Evolutionary conservation across 306 rosid species (phyloP), one percentile per base, ranked within the genome.

Genomic region (Canavalia ensiformis): DNA sequence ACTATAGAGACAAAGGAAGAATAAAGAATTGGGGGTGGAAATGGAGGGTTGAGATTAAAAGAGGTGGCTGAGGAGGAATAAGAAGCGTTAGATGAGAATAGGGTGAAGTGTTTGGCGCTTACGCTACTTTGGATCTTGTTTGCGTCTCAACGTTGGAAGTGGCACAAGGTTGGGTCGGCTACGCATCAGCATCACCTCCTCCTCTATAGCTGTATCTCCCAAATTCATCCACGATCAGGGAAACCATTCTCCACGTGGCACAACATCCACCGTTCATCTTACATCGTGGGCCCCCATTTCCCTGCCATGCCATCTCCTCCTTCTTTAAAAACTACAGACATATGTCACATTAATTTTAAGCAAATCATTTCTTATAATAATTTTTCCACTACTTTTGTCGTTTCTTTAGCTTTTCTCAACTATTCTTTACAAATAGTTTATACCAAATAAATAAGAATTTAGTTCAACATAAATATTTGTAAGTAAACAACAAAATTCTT

Each of bases 81-180:
- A 0, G 4, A 42, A 11, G 52, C 91, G 94, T 93, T 74, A 55
- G 97, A 93, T 95, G 42, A 8, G 45, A 30, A 85, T 55, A 74
- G 86, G 65, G 82, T 78, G 91, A 88, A 81, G 91, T 76, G 91
- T 88, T 88, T 90, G 90, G 91, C 90, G 90, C 98, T 90, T 88
- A 91, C 95, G 94, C 91, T 78, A 88, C 88, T 90, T 92, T 88
- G 98, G 97, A 94, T 88, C 88, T 90, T 88, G 77, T 81, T 89
- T 77, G 92, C 93, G 93, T 90, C 90, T 80, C 55, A 82, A 76
- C 75, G 84, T 87, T 87, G 85, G 84, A 89, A 87, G 87, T 64
- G 81, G 83, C 87, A 84, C 81, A 18, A 87, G 96, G 93, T 91
- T 89, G 86, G 91, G 94, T 91, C 88, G 94, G 91, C 95, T 75